Conservation (phyloP, 805 yeast genomes). For the Alloascoidea africana region DNA sequence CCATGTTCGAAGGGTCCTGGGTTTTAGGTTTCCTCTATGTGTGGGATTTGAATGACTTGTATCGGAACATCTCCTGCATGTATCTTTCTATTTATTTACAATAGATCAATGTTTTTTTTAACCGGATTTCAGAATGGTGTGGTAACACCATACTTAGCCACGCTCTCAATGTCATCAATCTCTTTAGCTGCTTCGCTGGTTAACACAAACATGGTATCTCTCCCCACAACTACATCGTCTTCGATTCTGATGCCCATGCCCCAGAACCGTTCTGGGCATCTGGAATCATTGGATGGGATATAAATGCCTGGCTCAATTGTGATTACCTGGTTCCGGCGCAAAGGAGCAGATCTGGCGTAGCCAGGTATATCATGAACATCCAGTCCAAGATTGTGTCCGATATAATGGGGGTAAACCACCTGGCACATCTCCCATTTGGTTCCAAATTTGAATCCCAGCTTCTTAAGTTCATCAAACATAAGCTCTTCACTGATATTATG, state of each 20-base stretch:
- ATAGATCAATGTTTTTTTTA: no score
- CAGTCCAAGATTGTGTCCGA: conserved; percentile 90
- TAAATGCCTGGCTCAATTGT: conserved; percentile 96
- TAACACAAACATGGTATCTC: conserved; percentile 34
- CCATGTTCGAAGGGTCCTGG: no score
- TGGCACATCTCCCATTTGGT: conserved; percentile 36
- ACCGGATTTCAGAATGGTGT: no score
- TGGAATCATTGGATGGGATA: conserved; percentile 49
- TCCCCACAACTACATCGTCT: conserved; percentile 79
- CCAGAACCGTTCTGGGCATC: conserved; percentile 67
- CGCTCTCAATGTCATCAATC: conserved; percentile 60
- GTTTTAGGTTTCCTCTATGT: no score
- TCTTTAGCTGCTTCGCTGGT: conserved; percentile 83
- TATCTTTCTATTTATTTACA: no score
- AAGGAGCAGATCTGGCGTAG: conserved; percentile 34
- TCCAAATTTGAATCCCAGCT: conserved; percentile 50
- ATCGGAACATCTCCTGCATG: no score
- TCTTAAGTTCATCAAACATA: conserved; percentile 49
- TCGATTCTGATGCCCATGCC: conserved; percentile 92
- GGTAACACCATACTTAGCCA: conserved; percentile 39
- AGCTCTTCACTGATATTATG: conserved; percentile 52
- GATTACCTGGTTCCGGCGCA: conserved; percentile 63
- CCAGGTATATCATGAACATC: conserved; percentile 69
- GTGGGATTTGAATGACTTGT: no score
- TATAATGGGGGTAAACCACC: conserved; percentile 76